A percentile compares a stretch with the other conserved stretches of the same genome.
Evolutionary conservation across 345 rosid genomes (phyloP).

Genomic region (Streptanthus diversifolius): DNA sequence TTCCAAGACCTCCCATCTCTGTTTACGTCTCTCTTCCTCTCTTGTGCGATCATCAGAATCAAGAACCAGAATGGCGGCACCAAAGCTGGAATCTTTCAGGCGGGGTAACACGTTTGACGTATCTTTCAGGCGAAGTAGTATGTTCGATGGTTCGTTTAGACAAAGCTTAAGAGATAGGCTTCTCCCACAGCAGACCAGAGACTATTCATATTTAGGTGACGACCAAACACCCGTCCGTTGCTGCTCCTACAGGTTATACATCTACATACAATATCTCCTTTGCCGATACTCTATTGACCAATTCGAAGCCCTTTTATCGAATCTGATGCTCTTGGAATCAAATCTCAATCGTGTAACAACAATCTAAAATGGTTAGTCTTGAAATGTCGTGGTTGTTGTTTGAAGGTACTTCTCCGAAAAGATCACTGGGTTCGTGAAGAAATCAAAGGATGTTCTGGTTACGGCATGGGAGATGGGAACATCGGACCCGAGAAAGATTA

Average conservation of each 20-base stretch:
- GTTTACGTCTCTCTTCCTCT: background rate
- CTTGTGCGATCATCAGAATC: constrained; percentile 10
- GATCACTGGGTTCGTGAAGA: constrained; percentile 17
- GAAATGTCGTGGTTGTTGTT: constrained; percentile 1
- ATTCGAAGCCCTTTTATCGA: background rate
- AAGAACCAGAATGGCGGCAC: constrained; percentile 30
- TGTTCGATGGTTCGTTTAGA: constrained; percentile 33
- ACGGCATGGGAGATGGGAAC: constrained; percentile 58
- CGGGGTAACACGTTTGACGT: constrained; percentile 32
- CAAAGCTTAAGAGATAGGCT: constrained; percentile 35
- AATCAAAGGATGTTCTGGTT: constrained; percentile 30
- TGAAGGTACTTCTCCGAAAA: constrained; percentile 29
- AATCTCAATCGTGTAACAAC: constrained; percentile 1
- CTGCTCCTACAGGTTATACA: constrained; percentile 35
- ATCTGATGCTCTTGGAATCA: constrained; percentile 6
- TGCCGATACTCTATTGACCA: background rate
- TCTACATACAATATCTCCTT: background rate
- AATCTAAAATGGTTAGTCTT: background rate
- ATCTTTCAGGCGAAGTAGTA: constrained; percentile 33
- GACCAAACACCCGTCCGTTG: constrained; percentile 13
- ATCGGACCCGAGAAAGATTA: constrained; percentile 74
- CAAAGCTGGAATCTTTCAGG: constrained; percentile 34
- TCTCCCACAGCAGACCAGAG: constrained; percentile 20
- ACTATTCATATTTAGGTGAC: background rate
- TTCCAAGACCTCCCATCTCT: background rate